Conservation (phyloP, 345 rosid genomes). For the Camelina sativa region DNA sequence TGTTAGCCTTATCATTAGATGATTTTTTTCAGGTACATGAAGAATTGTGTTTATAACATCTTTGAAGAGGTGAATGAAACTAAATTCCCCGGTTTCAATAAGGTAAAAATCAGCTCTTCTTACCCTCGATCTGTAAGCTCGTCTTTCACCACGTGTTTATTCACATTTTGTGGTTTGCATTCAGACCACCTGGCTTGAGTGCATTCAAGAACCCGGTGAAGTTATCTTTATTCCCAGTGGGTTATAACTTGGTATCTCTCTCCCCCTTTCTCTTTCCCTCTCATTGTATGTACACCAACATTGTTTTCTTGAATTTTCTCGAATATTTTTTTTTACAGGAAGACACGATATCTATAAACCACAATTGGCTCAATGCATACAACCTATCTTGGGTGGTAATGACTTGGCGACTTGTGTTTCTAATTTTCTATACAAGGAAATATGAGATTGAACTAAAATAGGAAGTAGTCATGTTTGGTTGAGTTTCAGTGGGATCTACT, state of each 20-base stretch:
- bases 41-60: slow-evolving; percentile 64
- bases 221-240: slow-evolving; percentile 92
- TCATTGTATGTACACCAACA: background rate
- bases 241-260: slow-evolving; percentile 75
- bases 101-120: slow-evolving; percentile 51
- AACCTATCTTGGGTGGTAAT: slow-evolving; percentile 91
- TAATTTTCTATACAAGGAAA: slow-evolving; percentile 5
- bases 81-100: slow-evolving; percentile 75
- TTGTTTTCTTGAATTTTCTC: background rate
- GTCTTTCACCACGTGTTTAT: slow-evolving; percentile 1
- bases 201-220: slow-evolving; percentile 75
- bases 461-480: slow-evolving; percentile 17
- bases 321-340: slow-evolving; percentile 58
- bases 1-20: slow-evolving; percentile 5
- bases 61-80: slow-evolving; percentile 63
- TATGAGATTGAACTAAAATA: slow-evolving; percentile 7
- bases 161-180: slow-evolving; percentile 14
- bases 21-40: slow-evolving; percentile 64
- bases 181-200: slow-evolving; percentile 85
- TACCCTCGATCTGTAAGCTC: slow-evolving; percentile 20
- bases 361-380: slow-evolving; percentile 91
- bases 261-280: slow-evolving; percentile 10
- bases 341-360: slow-evolving; percentile 91
- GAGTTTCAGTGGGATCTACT: slow-evolving; percentile 80
- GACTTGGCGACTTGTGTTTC: background rate